A percentile compares a stretch with the other conserved stretches of the same genome.
phyloP scores from a whole-genome alignment of 352 stramenopile genomes.

The Phytophthora megakarya region DNA sequence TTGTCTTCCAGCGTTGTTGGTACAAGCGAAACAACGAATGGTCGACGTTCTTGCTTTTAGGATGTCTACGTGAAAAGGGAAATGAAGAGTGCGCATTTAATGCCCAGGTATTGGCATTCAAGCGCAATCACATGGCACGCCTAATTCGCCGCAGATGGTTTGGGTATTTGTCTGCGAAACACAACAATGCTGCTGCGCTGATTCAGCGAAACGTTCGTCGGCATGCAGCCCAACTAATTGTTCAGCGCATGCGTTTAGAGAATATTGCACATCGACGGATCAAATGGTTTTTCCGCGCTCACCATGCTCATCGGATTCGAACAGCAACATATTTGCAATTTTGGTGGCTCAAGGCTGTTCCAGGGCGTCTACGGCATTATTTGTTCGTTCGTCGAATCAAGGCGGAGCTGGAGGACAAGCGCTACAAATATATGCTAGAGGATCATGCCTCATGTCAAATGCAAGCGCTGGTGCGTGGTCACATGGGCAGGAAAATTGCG shows the following conservation, averaged over 20 bases:
- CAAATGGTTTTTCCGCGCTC: constrained; percentile 79
- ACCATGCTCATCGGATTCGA: constrained; percentile 45
- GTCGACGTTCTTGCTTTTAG: constrained; percentile 82
- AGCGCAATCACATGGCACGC: constrained; percentile 44
- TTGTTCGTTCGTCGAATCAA: constrained; percentile 35
- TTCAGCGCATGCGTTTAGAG: constrained; percentile 39
- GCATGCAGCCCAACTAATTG: constrained; percentile 31
- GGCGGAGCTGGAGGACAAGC: constrained; percentile 12
- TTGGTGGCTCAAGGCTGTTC: constrained; percentile 65
- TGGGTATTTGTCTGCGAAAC: constrained; percentile 30
- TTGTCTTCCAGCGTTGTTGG: constrained; percentile 79
- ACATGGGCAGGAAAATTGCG: constrained; percentile 44
- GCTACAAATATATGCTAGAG: constrained; percentile 26
- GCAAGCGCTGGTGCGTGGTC: constrained; percentile 57
- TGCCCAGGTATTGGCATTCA: constrained; percentile 46
- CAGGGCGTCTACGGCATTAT: constrained; percentile 52
- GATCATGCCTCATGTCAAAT: constrained; percentile 50
- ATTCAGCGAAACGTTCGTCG: constrained; percentile 57
- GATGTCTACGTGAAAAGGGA: constrained; percentile 73
- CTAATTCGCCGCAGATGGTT: constrained; percentile 52
- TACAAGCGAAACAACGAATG: constrained; percentile 85
- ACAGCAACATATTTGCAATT: constrained; percentile 67
- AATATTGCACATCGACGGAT: constrained; percentile 69
- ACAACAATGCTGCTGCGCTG: constrained; percentile 34
- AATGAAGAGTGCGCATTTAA: constrained; percentile 64